phyloP scores from a whole-genome alignment of 2,329 filamentous ascomycete genomes.

The Aspergillus japonicus region DNA sequence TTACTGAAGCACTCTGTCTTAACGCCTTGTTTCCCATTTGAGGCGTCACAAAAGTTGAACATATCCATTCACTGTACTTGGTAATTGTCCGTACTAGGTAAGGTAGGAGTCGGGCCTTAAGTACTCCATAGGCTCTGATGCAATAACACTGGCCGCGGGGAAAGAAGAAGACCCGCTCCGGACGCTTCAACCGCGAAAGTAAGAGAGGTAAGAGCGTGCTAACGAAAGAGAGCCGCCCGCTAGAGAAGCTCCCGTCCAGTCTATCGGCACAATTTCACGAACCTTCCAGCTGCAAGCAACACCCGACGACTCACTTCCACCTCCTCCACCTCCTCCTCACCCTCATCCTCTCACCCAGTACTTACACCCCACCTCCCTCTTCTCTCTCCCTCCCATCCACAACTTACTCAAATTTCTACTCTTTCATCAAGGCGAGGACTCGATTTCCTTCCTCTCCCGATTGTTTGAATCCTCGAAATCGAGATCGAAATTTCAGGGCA shows the following conservation, averaged over 20 bases:
- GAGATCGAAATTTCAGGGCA: constrained; percentile 27
- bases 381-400: constrained; percentile 10
- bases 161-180: constrained; percentile 25
- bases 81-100: too few species aligned
- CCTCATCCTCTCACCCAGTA: not conserved
- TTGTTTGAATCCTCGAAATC: constrained; percentile 6
- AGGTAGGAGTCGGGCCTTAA: not conserved
- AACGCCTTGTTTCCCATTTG: too few species aligned
- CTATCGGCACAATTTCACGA: constrained; percentile 24
- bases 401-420: not conserved
- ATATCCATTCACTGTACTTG: not conserved
- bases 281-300: constrained; percentile 22
- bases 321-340: constrained; percentile 9
- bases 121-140: not conserved
- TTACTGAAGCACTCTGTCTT: too few species aligned
- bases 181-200: constrained; percentile 11
- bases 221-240: constrained; percentile 7
- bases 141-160: constrained; percentile 17
- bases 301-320: constrained; percentile 11
- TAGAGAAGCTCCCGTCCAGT: constrained; percentile 15
- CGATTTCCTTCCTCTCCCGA: not conserved
- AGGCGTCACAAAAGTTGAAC: too few species aligned
- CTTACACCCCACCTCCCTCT: constrained; percentile 1
- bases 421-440: constrained; percentile 1
- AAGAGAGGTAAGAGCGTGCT: not conserved